A percentile compares a stretch with the other conserved stretches of the same genome.
These are phyloP conservation scores for Gaertneriomyces semiglobifer DNA, from an alignment of 192 early-diverging fungal genomes.

Conservation along the genomic window DNA sequence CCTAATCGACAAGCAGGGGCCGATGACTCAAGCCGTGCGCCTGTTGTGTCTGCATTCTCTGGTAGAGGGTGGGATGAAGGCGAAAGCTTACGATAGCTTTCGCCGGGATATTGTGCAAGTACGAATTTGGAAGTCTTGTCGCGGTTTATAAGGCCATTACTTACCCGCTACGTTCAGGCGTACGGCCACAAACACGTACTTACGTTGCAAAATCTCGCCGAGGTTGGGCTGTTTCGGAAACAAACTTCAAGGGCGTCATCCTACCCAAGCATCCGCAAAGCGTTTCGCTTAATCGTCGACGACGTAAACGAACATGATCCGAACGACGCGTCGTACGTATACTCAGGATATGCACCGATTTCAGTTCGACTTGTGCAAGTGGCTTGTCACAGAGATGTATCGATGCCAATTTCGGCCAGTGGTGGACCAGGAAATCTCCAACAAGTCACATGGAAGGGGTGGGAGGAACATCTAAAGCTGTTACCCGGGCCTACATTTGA, in stretches of 20 bases:
- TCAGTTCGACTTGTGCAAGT: slow-evolving; percentile 86
- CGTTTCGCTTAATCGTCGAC: slow-evolving; percentile 77
- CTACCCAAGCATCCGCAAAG: slow-evolving; percentile 62
- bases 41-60: slow-evolving; percentile 82
- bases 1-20: slow-evolving; percentile 75
- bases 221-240: slow-evolving; percentile 62
- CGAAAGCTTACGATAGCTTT: slow-evolving; percentile 78
- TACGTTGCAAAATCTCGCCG: slow-evolving; percentile 76
- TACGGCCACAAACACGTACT: slow-evolving; percentile 89
- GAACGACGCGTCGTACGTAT: slow-evolving; percentile 87
- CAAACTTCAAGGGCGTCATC: slow-evolving; percentile 39
- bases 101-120: slow-evolving; percentile 80
- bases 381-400: slow-evolving; percentile 50
- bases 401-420: slow-evolving; percentile 8
- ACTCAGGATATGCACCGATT: slow-evolving; percentile 92
- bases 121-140: background rate
- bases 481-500: slow-evolving; percentile 83
- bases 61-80: slow-evolving; percentile 76
- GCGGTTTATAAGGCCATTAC: background rate
- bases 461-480: slow-evolving; percentile 77
- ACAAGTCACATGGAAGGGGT: slow-evolving; percentile 74
- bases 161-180: slow-evolving; percentile 44
- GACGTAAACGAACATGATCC: slow-evolving; percentile 83
- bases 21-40: slow-evolving; percentile 69
- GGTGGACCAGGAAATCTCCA: slow-evolving; percentile 4